Conservation (phyloP, 257 asterid species). For the Solanum verrucosum region DNA sequence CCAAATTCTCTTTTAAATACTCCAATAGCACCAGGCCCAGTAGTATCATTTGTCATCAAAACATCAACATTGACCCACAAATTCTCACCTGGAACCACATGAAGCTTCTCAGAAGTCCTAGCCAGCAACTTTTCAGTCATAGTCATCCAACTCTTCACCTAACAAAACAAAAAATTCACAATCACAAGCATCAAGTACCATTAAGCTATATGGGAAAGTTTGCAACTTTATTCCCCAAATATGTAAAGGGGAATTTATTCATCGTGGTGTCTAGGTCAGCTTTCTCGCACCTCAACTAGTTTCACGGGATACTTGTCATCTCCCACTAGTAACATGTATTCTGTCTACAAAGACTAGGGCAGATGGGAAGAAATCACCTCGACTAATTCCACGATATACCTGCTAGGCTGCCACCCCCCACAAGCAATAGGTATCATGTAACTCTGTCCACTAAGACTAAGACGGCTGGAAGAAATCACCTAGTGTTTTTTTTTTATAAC, state of each 20-base stretch:
- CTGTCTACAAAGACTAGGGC: not conserved
- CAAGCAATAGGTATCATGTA: no score
- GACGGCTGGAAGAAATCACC: not conserved
- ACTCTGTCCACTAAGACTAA: not conserved
- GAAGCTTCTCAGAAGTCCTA: conserved; percentile 66
- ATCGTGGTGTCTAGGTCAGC: not conserved
- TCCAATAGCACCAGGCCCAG: conserved; percentile 81
- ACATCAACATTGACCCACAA: conserved; percentile 84
- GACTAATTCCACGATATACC: not conserved
- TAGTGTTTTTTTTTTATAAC: not conserved
- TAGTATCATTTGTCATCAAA: conserved; percentile 92
- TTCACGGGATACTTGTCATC: not conserved
- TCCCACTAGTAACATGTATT: not conserved
- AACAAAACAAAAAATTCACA: not conserved
- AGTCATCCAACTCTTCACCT: conserved; percentile 90
- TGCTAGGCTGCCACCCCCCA: no score
- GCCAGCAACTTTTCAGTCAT: conserved; percentile 93
- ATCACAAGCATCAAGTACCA: not conserved
- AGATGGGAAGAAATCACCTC: not conserved
- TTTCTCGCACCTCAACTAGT: not conserved
- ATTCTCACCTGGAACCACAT: conserved; percentile 82
- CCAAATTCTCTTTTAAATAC: conserved; percentile 91
- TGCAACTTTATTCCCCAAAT: not conserved
- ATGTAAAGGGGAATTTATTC: not conserved
- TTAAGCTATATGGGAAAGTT: not conserved